Evolutionary conservation across 306 rosid genomes (phyloP), one percentile per base, ranked within the genome.

Genomic region (Cicer cuneatum): DNA sequence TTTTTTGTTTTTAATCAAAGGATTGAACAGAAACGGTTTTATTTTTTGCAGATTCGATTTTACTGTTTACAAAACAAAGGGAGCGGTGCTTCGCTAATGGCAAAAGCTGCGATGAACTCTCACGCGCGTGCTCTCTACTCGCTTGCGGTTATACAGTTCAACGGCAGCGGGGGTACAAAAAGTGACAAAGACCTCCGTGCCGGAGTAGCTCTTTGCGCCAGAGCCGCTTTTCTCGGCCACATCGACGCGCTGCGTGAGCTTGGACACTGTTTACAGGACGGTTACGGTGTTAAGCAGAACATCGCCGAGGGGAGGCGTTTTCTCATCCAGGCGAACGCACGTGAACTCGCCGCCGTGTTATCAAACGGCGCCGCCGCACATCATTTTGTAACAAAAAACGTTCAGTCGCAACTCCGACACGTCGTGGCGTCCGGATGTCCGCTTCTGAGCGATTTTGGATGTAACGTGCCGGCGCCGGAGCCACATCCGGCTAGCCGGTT

Each of bases 261-360:
- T 0, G 99, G 99, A 1, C 99, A 94, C 90, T 94, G 99, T 72
- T 83, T 94, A 2, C 99, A 92, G 57, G 99, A 94, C 79, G 99
- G 99, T 38, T 94, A 94, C 82, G 99, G 99, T 12, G 93, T 92
- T 8, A 89, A 93, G 1, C 96, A 92, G 78, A 94, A 90, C 84
- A 84, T 92, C 2, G 69, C 91, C 0, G 99, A 94, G 76, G 99
- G 99, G 0, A 81, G 99, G 7, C 86, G 99, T 0, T 92, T 94
- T 21, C 92, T 94, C 0, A 92, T 94, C 0, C 96, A 92, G 51
- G 99, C 99, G 13, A 94, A 94, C 90, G 90, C 99, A 0, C 80
- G 96, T 2, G 99, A 94, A 42, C 95, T 94, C 7, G 93, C 95
- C 16, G 84, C 92, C n/a, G 99, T 94, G 3, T 11, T 94, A 0